A percentile compares a stretch with the other conserved stretches of the same genome.
Evolutionary conservation across 2,329 filamentous ascomycete genomes (phyloP).

Genomic region (Botrytis byssoidea): DNA sequence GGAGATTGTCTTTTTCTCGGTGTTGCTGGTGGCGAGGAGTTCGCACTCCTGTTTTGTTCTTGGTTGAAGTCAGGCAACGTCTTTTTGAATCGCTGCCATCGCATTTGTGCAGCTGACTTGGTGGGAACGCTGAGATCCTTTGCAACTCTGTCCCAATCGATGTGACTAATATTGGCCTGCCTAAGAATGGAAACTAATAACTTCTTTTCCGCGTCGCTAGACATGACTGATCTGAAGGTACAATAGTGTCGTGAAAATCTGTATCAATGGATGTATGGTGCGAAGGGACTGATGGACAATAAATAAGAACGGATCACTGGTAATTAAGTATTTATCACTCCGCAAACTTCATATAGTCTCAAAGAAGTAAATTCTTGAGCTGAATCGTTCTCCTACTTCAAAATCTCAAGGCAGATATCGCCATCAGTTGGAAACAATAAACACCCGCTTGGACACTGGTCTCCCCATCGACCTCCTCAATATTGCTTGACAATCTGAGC

Average conservation of each 20-base stretch:
- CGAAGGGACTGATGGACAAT: neutral
- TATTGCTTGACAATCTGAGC: neutral
- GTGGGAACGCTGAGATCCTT: slow-evolving; percentile 12
- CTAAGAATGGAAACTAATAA: slow-evolving; percentile 5
- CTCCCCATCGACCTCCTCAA: neutral
- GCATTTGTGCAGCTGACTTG: neutral
- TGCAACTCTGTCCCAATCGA: neutral
- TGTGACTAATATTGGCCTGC: neutral
- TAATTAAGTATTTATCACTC: neutral
- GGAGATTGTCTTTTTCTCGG: slow-evolving; percentile 15
- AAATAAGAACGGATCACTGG: neutral
- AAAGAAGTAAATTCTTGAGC: neutral
- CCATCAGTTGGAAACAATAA: neutral
- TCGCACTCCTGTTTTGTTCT: neutral
- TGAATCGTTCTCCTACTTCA: neutral
- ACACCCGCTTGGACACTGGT: neutral
- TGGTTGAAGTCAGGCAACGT: neutral
- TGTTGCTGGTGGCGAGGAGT: neutral
- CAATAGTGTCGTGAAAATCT: neutral
- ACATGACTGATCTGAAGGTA: neutral
- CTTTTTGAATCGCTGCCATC: slow-evolving; percentile 11
- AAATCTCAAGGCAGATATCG: neutral
- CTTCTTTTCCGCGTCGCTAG: neutral
- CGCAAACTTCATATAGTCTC: too few relatives aligned
- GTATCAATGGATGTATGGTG: neutral